Percentiles rank a stretch among this genome's conserved stretches.
Conservation (phyloP, 371 early-diverging fungal species). For the Sporodiniella umbellata region DNA sequence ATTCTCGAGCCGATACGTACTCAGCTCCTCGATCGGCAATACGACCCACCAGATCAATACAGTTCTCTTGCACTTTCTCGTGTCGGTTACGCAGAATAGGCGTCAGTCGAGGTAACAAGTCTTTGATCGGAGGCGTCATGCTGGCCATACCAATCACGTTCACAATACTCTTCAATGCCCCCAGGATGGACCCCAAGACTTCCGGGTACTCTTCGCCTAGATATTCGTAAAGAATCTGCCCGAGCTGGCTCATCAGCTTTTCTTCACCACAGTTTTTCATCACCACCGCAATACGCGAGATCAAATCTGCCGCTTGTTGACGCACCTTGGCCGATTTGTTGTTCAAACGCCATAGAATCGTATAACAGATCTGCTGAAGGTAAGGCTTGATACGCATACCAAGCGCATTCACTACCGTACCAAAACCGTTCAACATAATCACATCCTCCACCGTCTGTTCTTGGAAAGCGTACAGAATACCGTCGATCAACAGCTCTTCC, state of each 20-base stretch:
- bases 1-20: conserved; percentile 95
- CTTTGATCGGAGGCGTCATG: conserved; percentile 98
- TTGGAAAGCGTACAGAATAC: conserved; percentile 95
- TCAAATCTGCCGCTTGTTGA: conserved; percentile 96
- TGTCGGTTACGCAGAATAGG: conserved; percentile 97
- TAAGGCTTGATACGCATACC: conserved; percentile 90
- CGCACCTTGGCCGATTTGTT: conserved; percentile 95
- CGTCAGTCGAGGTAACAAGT: conserved; percentile 92
- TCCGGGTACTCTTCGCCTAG: conserved; percentile 98
- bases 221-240: conserved; percentile 92
- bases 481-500: conserved; percentile 93
- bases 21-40: conserved; percentile 98
- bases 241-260: conserved; percentile 88
- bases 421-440: conserved; percentile 93
- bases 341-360: conserved; percentile 94
- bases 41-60: conserved; percentile 92
- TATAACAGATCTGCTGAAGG: conserved; percentile 88
- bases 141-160: conserved; percentile 96
- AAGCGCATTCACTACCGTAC: conserved; percentile 89
- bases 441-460: conserved; percentile 91
- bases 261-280: conserved; percentile 95
- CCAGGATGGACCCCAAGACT: conserved; percentile 92
- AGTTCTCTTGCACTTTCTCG: conserved; percentile 95
- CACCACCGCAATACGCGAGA: conserved; percentile 90
- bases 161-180: conserved; percentile 89